Evolutionary conservation across 768 basidiomycete genomes (phyloP), one percentile per base, ranked within the genome.

Genomic region (Trichaptum fuscoviolaceum): DNA sequence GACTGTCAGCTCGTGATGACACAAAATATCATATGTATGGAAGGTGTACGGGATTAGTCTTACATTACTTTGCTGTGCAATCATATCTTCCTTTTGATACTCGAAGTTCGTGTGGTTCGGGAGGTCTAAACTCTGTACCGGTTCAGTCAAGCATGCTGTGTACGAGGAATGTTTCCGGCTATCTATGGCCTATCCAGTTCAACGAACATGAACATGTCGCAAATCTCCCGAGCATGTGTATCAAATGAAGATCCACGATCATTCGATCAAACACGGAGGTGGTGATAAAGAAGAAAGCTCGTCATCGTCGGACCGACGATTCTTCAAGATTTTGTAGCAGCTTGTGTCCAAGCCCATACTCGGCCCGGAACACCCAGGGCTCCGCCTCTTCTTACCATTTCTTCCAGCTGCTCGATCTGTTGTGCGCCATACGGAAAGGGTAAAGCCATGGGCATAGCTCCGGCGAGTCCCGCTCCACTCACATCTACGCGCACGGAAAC

Each of bases 361-460:
- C 87, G 81, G 23, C 91, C 92, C 57, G 89, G 80, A 64, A 93
- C 72, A 4, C 90, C 86, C 65, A 91, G 81, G 9, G 83, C 77
- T 7, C 92, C 91, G 3, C 92, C 92, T 18, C 92, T 81, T 61
- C 92, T 81, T 68, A 86, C 84, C 42, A 86, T 80, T 72, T 93
- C 91, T 70, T 91, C 91, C 72, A 93, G 76, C 25, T 78, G 78
- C 36, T 85, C 83, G 9, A 66, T 86, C 87, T 35, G 77, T 75
- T 1, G 68, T 64, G 20, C 71, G 68, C 64, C 74, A 73, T 27
- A 74, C 67, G 57, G 66, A 70, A 26, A 78, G 52, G n/a, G 70
- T 68, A 35, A 70, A 74, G 62, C 72, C 73, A 60, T 69, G 65
- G 23, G 67, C 63, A 35, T 34, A 35, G n/a, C 63, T 63, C n/a